Conservation (phyloP, 2,329 filamentous ascomycete species). For the Podosphaera leucotricha region DNA sequence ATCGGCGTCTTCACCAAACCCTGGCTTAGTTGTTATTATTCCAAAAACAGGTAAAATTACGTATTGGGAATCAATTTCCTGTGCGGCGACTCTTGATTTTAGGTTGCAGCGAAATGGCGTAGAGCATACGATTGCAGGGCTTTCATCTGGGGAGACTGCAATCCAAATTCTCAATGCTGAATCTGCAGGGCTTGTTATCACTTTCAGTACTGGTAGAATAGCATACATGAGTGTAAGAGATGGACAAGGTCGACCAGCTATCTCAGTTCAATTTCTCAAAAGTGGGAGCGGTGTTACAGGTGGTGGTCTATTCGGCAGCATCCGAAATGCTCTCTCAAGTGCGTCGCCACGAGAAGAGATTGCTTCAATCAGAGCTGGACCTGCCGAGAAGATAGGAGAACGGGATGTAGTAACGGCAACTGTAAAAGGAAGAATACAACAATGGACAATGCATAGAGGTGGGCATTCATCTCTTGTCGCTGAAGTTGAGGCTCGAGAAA, state of each 20-base stretch:
- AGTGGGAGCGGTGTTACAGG: slow-evolving; percentile 28
- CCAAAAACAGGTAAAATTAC: slow-evolving; percentile 64
- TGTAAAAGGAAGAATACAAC: slow-evolving; percentile 51
- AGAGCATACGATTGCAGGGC: slow-evolving; percentile 46
- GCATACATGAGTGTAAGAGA: slow-evolving; percentile 75
- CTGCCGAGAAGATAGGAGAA: slow-evolving; percentile 52
- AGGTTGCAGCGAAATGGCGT: slow-evolving; percentile 58
- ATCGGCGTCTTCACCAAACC: slow-evolving; percentile 53
- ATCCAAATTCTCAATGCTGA: slow-evolving; percentile 64
- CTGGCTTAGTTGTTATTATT: slow-evolving; percentile 70
- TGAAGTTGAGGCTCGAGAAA: slow-evolving; percentile 45
- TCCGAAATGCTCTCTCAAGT: slow-evolving; percentile 52
- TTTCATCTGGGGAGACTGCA: slow-evolving; percentile 58
- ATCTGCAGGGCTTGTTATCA: slow-evolving; percentile 60
- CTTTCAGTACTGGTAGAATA: slow-evolving; percentile 64
- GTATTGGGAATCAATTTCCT: slow-evolving; percentile 91
- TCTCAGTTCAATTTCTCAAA: slow-evolving; percentile 56
- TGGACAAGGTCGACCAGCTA: slow-evolving; percentile 59
- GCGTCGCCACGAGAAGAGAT: slow-evolving; percentile 52
- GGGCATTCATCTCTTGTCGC: slow-evolving; percentile 55
- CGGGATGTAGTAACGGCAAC: slow-evolving; percentile 65
- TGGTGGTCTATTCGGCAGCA: slow-evolving; percentile 55
- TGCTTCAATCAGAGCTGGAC: slow-evolving; percentile 54
- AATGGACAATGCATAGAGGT: slow-evolving; percentile 75
- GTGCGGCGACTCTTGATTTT: slow-evolving; percentile 60